Percentiles rank a stretch among this genome's conserved stretches.
These are phyloP conservation scores for Babesia sp. DNA, from an alignment of 169 alveolate species.

Conservation along the genomic window DNA sequence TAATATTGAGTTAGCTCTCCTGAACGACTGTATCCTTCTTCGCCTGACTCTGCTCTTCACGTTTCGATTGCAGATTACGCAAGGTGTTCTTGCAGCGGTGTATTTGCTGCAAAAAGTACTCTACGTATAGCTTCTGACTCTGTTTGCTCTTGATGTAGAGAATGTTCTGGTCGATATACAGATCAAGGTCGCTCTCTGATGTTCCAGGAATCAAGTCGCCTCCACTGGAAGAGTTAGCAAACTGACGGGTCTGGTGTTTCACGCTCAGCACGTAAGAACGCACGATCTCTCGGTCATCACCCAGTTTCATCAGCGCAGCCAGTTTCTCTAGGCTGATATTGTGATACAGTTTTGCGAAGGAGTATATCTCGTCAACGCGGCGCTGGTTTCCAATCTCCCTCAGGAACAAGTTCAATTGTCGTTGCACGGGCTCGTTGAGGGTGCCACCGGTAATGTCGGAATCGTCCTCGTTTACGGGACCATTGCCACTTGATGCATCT, in stretches of 20 bases:
- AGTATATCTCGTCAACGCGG: slow-evolving; percentile 72
- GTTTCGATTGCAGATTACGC: slow-evolving; percentile 60
- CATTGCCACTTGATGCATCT: slow-evolving; percentile 69
- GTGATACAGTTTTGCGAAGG: slow-evolving; percentile 80
- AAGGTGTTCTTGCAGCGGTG: slow-evolving; percentile 70
- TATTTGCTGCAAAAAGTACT: slow-evolving; percentile 78
- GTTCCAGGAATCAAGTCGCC: slow-evolving; percentile 67
- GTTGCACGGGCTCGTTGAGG: slow-evolving; percentile 67
- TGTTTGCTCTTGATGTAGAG: slow-evolving; percentile 71
- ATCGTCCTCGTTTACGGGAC: slow-evolving; percentile 51
- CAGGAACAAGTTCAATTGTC: slow-evolving; percentile 72
- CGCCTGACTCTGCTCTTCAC: slow-evolving; percentile 37
- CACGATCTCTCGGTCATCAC: slow-evolving; percentile 68
- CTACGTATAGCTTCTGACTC: slow-evolving; percentile 75
- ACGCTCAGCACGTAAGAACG: slow-evolving; percentile 76
- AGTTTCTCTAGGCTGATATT: slow-evolving; percentile 73
- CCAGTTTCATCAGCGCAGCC: slow-evolving; percentile 70
- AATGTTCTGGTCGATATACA: slow-evolving; percentile 76
- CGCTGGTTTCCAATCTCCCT: slow-evolving; percentile 75
- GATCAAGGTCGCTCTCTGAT: slow-evolving; percentile 70
- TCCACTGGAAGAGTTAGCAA: slow-evolving; percentile 69
- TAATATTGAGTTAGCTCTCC: slow-evolving; percentile 18
- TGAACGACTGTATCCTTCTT: slow-evolving; percentile 40
- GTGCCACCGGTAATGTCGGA: slow-evolving; percentile 42
- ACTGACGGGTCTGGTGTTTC: slow-evolving; percentile 72